Evolutionary conservation across 106 monocot species (phyloP).

Genomic region (Dendrobium nobile): DNA sequence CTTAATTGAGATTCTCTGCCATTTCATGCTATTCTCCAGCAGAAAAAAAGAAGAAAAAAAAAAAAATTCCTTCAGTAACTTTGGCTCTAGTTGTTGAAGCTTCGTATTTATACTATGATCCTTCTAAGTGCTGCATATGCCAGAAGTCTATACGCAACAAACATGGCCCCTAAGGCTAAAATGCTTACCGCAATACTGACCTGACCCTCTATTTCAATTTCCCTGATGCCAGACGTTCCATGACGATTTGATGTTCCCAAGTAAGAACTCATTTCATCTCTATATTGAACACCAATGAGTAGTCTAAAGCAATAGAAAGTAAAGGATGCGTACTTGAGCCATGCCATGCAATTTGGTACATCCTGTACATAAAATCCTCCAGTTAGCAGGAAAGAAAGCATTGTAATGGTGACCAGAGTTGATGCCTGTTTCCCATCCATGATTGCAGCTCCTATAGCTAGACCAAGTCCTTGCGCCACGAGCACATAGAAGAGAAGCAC

Average conservation of each 20-base stretch:
- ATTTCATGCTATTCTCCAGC: not conserved
- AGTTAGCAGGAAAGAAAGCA: conserved; percentile 29
- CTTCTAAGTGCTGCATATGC: conserved; percentile 61
- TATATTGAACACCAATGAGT: not conserved
- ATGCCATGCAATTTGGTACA: not conserved
- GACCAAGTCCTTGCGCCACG: conserved; percentile 30
- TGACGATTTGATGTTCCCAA: not conserved
- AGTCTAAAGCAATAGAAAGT: not conserved
- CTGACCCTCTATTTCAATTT: conserved; percentile 12
- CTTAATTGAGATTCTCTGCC: too few relatives aligned
- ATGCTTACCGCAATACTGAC: conserved; percentile 24
- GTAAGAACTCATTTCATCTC: not conserved
- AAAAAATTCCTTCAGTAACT: not conserved
- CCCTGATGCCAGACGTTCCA: not conserved
- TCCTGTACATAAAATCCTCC: conserved; percentile 26
- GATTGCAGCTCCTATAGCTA: conserved; percentile 19
- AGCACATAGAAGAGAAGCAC: conserved; percentile 22
- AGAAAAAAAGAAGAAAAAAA: not conserved
- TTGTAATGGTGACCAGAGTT: conserved; percentile 17
- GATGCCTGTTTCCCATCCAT: conserved; percentile 42
- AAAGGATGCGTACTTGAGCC: not conserved
- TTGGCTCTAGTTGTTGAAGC: not conserved
- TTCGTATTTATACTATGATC: conserved; percentile 14
- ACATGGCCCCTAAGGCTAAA: conserved; percentile 39
- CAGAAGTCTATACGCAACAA: conserved; percentile 58